Conservation (phyloP, 2,329 filamentous ascomycete genomes). For the Cordyceps cicadae region DNA sequence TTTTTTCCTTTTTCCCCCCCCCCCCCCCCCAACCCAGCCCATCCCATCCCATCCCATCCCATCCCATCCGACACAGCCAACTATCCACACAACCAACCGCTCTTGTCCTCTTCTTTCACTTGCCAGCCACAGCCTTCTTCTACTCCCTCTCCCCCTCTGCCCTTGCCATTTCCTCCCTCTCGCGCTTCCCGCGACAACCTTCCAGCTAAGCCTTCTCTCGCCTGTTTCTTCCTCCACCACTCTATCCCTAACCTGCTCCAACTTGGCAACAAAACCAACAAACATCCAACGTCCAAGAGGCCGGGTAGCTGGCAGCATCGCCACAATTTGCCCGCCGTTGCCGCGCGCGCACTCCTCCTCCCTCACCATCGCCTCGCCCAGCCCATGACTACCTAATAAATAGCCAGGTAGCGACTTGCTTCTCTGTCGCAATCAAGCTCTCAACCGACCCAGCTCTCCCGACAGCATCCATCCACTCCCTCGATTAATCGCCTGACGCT, state of each 20-base stretch:
- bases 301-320: neutral
- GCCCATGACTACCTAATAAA: neutral
- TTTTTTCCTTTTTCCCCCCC: too few relatives aligned
- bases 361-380: neutral
- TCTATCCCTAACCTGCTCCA: neutral
- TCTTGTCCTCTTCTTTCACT: neutral
- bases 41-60: neutral
- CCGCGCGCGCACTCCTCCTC: neutral
- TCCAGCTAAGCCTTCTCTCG: neutral
- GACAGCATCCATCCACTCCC: neutral
- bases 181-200: neutral
- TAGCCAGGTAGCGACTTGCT: neutral
- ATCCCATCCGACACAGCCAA: too few relatives aligned
- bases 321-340: neutral
- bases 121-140: neutral
- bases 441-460: neutral
- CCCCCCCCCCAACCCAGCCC: too few relatives aligned
- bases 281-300: neutral
- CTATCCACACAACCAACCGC: neutral
- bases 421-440: neutral
- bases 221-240: neutral
- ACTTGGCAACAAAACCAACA: neutral
- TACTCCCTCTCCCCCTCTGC: neutral
- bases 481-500: neutral
- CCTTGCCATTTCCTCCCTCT: slow-evolving; percentile 3